phyloP scores from a whole-genome alignment of 768 basidiomycete species.

The Cyclocybe cylindracea region DNA sequence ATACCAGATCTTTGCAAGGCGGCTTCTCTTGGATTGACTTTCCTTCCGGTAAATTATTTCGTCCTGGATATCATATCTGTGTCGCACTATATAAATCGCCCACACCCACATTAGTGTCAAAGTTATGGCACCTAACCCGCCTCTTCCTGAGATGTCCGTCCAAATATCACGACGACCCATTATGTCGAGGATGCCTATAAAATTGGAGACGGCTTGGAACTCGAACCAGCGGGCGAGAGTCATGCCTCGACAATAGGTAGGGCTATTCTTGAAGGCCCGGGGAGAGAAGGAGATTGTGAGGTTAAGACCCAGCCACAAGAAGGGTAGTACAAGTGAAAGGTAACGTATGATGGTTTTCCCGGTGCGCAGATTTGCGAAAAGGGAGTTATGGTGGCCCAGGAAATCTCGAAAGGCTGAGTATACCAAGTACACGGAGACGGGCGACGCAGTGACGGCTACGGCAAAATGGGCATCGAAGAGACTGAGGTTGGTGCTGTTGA shows the following conservation, averaged over 20 bases:
- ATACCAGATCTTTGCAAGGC: too few relatives aligned
- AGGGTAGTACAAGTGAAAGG: constrained; percentile 8
- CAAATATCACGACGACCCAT: constrained; percentile 19
- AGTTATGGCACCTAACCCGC: constrained; percentile 14
- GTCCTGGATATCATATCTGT: constrained; percentile 11
- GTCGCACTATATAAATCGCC: constrained; percentile 15
- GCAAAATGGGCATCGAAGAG: constrained; percentile 21
- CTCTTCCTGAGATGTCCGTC: constrained; percentile 13
- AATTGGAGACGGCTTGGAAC: constrained; percentile 16
- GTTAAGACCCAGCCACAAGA: constrained; percentile 13
- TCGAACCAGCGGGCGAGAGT: constrained; percentile 11
- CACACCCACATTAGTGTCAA: constrained; percentile 14
- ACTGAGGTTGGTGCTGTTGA: constrained; percentile 9
- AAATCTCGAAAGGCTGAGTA: constrained; percentile 13
- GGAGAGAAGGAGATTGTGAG: constrained; percentile 15
- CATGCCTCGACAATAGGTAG: constrained; percentile 9
- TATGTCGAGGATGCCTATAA: constrained; percentile 19
- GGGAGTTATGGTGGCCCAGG: neutral
- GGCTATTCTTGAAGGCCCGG: constrained; percentile 14
- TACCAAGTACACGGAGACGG: constrained; percentile 14
- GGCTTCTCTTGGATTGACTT: neutral
- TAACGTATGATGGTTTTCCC: constrained; percentile 7
- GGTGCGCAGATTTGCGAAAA: neutral
- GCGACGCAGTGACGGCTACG: constrained; percentile 14
- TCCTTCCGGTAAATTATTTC: neutral